phyloP scores from a whole-genome alignment of 2,329 filamentous ascomycete species.

The Aurifilum marmelostoma region DNA sequence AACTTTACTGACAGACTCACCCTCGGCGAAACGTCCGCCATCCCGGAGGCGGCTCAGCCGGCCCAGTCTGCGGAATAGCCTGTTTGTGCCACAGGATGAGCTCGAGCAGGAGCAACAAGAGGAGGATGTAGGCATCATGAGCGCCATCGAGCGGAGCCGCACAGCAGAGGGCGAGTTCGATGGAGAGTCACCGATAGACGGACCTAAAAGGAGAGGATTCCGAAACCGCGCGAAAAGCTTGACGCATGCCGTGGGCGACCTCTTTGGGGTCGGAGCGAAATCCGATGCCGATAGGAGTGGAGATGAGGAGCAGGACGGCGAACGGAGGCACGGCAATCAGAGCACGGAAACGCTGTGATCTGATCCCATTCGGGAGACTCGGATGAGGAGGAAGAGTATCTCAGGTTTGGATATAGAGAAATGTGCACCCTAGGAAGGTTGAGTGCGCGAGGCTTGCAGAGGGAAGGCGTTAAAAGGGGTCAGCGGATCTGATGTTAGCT shows the following conservation, averaged over 20 bases:
- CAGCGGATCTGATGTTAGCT: slow-evolving; percentile 5
- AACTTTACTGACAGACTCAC: slow-evolving; percentile 52
- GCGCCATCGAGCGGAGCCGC: slow-evolving; percentile 26
- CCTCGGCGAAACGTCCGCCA: slow-evolving; percentile 42
- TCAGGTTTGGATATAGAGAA: slow-evolving; percentile 1
- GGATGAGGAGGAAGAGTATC: neutral
- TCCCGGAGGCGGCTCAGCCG: slow-evolving; percentile 52
- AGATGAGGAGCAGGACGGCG: neutral
- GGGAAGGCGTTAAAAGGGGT: slow-evolving; percentile 7
- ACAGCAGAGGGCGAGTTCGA: slow-evolving; percentile 12
- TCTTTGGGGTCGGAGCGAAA: slow-evolving; percentile 23
- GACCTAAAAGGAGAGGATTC: slow-evolving; percentile 19
- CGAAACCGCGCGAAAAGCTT: slow-evolving; percentile 29
- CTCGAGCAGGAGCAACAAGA: slow-evolving; percentile 36
- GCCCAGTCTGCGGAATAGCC: slow-evolving; percentile 55
- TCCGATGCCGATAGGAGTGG: neutral
- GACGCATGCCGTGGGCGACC: slow-evolving; percentile 27
- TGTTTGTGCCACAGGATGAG: slow-evolving; percentile 55
- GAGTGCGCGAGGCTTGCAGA: neutral
- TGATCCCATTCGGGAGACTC: neutral
- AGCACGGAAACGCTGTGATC: slow-evolving; percentile 14
- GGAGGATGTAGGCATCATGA: slow-evolving; percentile 24
- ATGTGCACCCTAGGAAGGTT: neutral
- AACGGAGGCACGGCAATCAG: neutral
- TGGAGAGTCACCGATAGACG: slow-evolving; percentile 8